Base-by-base conservation (phyloP, 768 basidiomycete genomes). In the Auriculariales sp. region DNA sequence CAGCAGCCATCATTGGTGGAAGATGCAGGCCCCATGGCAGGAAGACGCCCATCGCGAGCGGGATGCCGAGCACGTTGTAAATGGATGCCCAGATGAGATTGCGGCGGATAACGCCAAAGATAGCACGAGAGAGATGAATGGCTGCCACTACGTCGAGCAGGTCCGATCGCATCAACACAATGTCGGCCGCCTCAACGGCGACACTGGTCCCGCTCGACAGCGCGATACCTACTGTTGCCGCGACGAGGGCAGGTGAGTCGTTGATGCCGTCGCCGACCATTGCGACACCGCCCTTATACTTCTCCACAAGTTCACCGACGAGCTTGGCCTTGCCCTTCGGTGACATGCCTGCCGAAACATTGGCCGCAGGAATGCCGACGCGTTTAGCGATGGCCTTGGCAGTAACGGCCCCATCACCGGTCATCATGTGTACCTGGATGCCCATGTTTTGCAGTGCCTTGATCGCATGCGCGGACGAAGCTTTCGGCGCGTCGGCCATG, bases 211-310 rank as follows among this genome's bases (percentile, higher is more conserved):
- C 95, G 3, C 91, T 87, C 10, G 89, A 93, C 4, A 99, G 78
- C 1, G 95, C 95, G 52, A 99, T 93, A 34, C 95, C 95, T 22
- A 99, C 88, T 1, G 91, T 89, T 1, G 94, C 89, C 3, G 90
- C 92, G 14, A 92, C 93, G 2, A 99, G 80, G 11, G 94, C 95
- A 1, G 93, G 94, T 2, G 94, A 97, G 62, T 99, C 95, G 63
- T 99, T 98, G 69, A 98, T 95, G 29, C 95, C 95, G 64, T 99
- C 95, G 22, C 95, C 95, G 33, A 99, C 93, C 94, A 97, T 95
- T 2, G 91, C 92, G 29, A 97, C 83, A 27, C 83, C 85, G 9
- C 74, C 74, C 1, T 73, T 74, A 45, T 81, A 65, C 57, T 74
- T 74, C 60, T 81, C 77, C 64, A 91, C 82, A 42, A 95, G 65